phyloP scores from a whole-genome alignment of 2,329 filamentous ascomycete genomes.

The Xenosphaeropsis pyriputrescens region DNA sequence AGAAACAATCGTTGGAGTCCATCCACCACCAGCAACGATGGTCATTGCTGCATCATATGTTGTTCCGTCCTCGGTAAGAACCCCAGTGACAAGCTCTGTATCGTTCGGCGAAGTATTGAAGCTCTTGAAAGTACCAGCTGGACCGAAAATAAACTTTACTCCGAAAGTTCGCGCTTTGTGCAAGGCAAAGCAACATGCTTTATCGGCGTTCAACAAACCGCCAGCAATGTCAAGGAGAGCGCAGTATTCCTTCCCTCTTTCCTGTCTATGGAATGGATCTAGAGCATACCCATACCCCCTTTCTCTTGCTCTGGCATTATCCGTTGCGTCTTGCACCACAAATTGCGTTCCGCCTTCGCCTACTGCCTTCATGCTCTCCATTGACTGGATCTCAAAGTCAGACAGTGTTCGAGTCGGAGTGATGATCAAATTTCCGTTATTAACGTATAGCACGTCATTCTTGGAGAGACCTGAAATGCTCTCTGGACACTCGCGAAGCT shows the following conservation, averaged over 20 bases:
- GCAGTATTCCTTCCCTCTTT: background rate
- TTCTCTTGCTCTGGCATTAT: conserved; percentile 1
- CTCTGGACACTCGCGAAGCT: background rate
- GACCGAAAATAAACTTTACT: conserved; percentile 12
- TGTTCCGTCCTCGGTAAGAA: conserved; percentile 14
- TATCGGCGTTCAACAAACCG: conserved; percentile 2
- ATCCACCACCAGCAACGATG: conserved; percentile 15
- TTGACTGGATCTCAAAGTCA: conserved; percentile 1
- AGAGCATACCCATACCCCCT: background rate
- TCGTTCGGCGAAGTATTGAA: conserved; percentile 3
- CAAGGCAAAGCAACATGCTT: conserved; percentile 1
- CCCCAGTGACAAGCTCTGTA: conserved; percentile 11
- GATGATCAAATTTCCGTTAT: conserved; percentile 1
- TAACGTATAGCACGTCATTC: conserved; percentile 2
- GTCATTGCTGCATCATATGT: conserved; percentile 12
- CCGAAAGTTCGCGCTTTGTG: conserved; percentile 7
- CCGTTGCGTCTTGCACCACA: background rate
- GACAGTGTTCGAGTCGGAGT: background rate
- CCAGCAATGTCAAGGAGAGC: conserved; percentile 3
- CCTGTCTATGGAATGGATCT: background rate
- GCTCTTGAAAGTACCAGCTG: conserved; percentile 7
- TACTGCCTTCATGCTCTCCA: conserved; percentile 1
- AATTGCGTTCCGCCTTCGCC: conserved; percentile 2
- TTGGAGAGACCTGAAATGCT: conserved; percentile 1
- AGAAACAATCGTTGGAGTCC: conserved; percentile 16